Evolutionary conservation across 179 eudicot species (phyloP).

Genomic region (Spinacia oleracea): DNA sequence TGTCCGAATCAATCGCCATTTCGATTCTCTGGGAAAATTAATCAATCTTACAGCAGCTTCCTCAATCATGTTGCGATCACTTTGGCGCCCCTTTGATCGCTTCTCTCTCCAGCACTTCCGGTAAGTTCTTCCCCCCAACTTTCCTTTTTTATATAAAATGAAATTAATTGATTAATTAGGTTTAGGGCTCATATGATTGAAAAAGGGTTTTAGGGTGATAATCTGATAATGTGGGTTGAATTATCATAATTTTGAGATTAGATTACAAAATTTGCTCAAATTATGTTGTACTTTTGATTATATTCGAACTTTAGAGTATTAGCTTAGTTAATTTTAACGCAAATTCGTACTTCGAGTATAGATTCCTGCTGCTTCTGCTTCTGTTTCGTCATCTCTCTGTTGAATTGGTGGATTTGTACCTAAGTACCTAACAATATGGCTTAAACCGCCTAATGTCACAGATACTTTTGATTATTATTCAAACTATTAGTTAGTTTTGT

Average conservation of each 20-base stretch:
- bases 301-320: background rate
- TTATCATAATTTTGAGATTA: background rate
- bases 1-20: background rate
- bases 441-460: no score
- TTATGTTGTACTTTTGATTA: background rate
- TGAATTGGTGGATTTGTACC: no score
- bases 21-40: background rate
- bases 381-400: no score
- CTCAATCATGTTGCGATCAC: slow-evolving; percentile 41
- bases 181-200: background rate
- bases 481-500: no score
- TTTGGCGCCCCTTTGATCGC: slow-evolving; percentile 60
- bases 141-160: no score
- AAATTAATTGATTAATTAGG: background rate
- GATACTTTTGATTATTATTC: no score
- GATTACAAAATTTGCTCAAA: background rate
- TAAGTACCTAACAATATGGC: no score
- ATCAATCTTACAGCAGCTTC: background rate
- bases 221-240: background rate
- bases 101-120: slow-evolving; percentile 52
- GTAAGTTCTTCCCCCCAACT: slow-evolving; percentile 21
- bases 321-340: no score
- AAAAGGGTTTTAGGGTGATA: background rate
- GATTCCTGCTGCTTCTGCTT: no score
- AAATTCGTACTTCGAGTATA: no score